Percentiles rank a stretch among this genome's conserved stretches.
phyloP scores from a whole-genome alignment of 2,329 filamentous ascomycete genomes.

The Exophiala bonariae region DNA sequence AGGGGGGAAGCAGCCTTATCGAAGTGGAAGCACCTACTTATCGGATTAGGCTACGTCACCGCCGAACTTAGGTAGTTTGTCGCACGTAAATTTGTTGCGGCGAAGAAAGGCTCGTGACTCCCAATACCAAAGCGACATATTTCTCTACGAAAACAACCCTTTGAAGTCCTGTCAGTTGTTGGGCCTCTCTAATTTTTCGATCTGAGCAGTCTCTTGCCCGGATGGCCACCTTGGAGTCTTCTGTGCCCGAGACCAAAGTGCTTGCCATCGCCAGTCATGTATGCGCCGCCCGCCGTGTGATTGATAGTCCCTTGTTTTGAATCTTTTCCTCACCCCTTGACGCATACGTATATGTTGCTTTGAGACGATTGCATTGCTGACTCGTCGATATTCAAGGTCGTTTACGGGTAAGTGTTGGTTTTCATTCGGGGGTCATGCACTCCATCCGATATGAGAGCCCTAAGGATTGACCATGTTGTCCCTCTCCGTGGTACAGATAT shows the following conservation, averaged over 20 bases:
- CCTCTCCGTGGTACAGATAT: slow-evolving; percentile 60
- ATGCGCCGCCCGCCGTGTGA: slow-evolving; percentile 36
- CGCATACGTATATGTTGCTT: too few relatives aligned
- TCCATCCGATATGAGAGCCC: slow-evolving; percentile 9
- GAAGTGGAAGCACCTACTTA: too few relatives aligned
- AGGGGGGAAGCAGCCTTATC: too few relatives aligned
- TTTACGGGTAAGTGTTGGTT: slow-evolving; percentile 64
- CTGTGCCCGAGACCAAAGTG: slow-evolving; percentile 65
- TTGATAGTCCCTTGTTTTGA: neutral
- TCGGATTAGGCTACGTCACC: too few relatives aligned
- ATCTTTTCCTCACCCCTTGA: slow-evolving; percentile 2
- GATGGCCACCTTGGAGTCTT: slow-evolving; percentile 8
- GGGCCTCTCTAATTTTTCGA: too few relatives aligned
- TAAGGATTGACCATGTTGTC: slow-evolving; percentile 5
- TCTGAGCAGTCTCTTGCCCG: neutral
- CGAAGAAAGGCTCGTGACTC: too few relatives aligned
- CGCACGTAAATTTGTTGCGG: too few relatives aligned
- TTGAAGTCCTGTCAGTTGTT: too few relatives aligned
- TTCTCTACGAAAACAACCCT: too few relatives aligned
- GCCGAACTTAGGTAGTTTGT: too few relatives aligned
- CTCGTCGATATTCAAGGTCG: slow-evolving; percentile 54
- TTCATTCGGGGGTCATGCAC: too few relatives aligned
- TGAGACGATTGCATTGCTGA: slow-evolving; percentile 15
- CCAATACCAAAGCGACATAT: too few relatives aligned
- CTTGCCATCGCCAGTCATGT: slow-evolving; percentile 95